Percentiles rank a stretch among this genome's conserved stretches.
These are phyloP conservation scores for Tetrapyrgos nigripes DNA, from an alignment of 1,284 basidiomycete species.

Conservation along the genomic window DNA sequence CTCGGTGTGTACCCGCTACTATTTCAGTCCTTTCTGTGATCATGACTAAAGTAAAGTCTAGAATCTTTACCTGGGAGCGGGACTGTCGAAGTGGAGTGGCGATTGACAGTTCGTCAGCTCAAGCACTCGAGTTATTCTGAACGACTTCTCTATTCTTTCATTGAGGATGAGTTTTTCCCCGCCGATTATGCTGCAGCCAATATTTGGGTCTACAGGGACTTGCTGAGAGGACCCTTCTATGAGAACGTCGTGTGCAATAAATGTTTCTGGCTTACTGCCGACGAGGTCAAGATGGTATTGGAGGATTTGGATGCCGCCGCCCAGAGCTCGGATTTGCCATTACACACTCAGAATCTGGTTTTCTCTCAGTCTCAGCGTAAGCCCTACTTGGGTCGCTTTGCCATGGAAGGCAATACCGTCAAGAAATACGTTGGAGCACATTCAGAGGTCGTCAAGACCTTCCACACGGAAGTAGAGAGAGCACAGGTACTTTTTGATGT, in stretches of 20 bases:
- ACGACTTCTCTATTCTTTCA: slow-evolving; percentile 39
- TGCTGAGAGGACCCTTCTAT: slow-evolving; percentile 27
- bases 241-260: slow-evolving; percentile 37
- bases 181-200: slow-evolving; percentile 37
- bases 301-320: background rate
- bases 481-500: slow-evolving; percentile 36
- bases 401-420: slow-evolving; percentile 34
- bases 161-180: slow-evolving; percentile 40
- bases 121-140: too few relatives aligned
- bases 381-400: slow-evolving; percentile 32
- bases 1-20: slow-evolving; percentile 25
- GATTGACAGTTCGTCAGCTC: slow-evolving; percentile 35
- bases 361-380: background rate
- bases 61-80: too few relatives aligned
- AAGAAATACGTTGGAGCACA: slow-evolving; percentile 30
- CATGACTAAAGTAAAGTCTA: too few relatives aligned
- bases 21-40: too few relatives aligned
- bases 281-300: slow-evolving; percentile 18
- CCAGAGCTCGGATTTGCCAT: too few relatives aligned
- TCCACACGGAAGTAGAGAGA: slow-evolving; percentile 39
- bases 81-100: too few relatives aligned
- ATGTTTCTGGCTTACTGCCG: slow-evolving; percentile 33
- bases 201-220: slow-evolving; percentile 32
- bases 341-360: too few relatives aligned
- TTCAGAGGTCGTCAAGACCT: slow-evolving; percentile 28